Evolutionary conservation across 108 stramenopile species (phyloP).

Genomic region (Parmales sp.): DNA sequence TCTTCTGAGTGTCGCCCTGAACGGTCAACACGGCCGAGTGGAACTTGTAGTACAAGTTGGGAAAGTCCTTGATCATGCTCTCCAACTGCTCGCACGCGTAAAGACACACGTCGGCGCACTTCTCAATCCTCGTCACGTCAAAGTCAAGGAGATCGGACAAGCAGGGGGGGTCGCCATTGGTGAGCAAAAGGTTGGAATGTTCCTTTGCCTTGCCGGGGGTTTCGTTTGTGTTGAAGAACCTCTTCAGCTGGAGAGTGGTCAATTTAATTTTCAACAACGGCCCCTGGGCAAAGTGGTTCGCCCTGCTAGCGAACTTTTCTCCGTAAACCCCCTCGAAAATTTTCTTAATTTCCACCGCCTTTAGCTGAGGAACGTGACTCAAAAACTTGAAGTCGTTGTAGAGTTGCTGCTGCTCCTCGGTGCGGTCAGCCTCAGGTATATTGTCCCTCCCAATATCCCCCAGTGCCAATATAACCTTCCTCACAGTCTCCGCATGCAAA

Average conservation of each 20-base stretch:
- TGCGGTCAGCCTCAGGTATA: not conserved
- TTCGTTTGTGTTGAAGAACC: not conserved
- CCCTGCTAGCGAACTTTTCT: not conserved
- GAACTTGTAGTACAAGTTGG: not conserved
- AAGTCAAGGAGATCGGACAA: not conserved
- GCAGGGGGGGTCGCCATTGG: not conserved
- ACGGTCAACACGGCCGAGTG: not conserved
- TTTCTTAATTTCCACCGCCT: not conserved
- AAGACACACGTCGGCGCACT: not conserved
- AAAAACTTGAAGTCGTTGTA: not conserved
- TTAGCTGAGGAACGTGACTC: not conserved
- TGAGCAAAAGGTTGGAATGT: not conserved
- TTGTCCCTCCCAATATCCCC: not conserved
- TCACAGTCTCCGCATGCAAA: not conserved
- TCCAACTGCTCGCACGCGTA: not conserved
- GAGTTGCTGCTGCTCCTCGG: not conserved
- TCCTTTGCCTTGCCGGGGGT: conserved; percentile 8
- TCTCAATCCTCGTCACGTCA: not conserved
- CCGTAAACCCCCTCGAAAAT: not conserved
- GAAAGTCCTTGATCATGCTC: not conserved
- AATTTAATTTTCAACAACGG: not conserved
- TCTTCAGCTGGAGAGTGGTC: not conserved
- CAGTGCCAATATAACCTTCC: not conserved
- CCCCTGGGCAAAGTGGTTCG: not conserved
- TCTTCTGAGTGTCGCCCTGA: not conserved